Base-by-base conservation (phyloP, 805 yeast species). In the Candida taoyuanica region DNA sequence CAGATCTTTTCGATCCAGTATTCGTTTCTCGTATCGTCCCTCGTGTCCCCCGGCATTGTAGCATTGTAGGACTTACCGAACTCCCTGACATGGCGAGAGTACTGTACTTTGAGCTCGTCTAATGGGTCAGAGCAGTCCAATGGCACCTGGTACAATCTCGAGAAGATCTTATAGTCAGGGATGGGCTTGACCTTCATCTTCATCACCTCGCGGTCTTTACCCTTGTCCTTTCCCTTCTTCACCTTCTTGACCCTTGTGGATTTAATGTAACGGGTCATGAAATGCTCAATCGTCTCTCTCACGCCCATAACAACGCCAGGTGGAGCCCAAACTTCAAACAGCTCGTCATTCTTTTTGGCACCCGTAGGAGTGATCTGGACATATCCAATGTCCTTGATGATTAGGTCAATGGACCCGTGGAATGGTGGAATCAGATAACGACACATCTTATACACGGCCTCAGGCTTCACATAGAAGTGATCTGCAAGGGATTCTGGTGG, bases 361-460 rank as follows among this genome's bases (percentile, higher is more conserved):
- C 86, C 83, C 0, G 85, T 78, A 2, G 88, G 81, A 5, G 67
- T 69, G 13, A 84, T 55, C 26, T 76, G 71, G 3, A 83, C 44
- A 48, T 70, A 78, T 0, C 93, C 93, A n/a, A 78, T 54, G 43
- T 77, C 78, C 36, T 74, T 75, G 8, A 84, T 48, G 3, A 84
- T 81, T 19, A 84, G 50, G 49, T 84, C 94, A 8, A 84, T 61
- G 5, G 73, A 55, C 0, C 91, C 91, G 42, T 60, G 64, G 48
- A 83, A 83, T n/a, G 86, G 85, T 0, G 93, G 91, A 4, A 84
- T 65, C 3, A 73, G 64, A 44, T 70, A 79, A 40, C 76, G 60
- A 1, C 53, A 59, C 46, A 68, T 51, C 2, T 62, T 53, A 1
- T 55, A 48, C 27, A 50, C 52, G 21, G 67, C 65, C 39, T 28